Evolutionary conservation across 208 protist species (phyloP).

Genomic region (Angomonas desouzai): DNA sequence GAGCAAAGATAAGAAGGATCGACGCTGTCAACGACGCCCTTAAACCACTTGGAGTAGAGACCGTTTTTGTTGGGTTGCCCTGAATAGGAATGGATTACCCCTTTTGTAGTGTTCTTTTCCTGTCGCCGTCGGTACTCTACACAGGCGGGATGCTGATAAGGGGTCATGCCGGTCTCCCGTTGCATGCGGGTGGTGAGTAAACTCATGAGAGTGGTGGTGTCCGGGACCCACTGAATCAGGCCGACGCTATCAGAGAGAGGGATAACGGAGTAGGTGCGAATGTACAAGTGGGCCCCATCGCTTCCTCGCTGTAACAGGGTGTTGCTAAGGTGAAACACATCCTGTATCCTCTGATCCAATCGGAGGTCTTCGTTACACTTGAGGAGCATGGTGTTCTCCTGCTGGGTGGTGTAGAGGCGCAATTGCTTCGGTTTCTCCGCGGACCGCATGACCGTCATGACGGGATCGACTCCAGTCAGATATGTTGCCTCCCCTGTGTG

Average conservation of each 20-base stretch:
- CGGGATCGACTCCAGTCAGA: slow-evolving; percentile 45
- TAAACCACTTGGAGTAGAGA: slow-evolving; percentile 9
- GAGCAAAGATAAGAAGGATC: slow-evolving; percentile 12
- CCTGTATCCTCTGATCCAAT: slow-evolving; percentile 91
- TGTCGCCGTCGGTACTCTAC: slow-evolving; percentile 7
- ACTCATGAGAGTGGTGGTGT: slow-evolving; percentile 52
- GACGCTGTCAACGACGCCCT: slow-evolving; percentile 9
- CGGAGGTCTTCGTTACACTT: slow-evolving; percentile 95
- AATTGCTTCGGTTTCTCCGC: slow-evolving; percentile 86
- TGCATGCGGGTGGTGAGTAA: slow-evolving; percentile 8
- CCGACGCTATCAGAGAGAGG: slow-evolving; percentile 82
- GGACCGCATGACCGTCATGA: slow-evolving; percentile 76
- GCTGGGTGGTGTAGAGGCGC: slow-evolving; percentile 70
- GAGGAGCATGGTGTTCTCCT: slow-evolving; percentile 78
- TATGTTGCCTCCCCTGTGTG: not conserved
- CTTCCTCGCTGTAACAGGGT: slow-evolving; percentile 20
- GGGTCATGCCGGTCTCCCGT: not conserved
- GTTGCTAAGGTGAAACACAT: slow-evolving; percentile 90
- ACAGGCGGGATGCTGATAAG: not conserved
- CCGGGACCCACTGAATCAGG: slow-evolving; percentile 89
- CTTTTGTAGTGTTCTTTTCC: not conserved
- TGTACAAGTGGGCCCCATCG: slow-evolving; percentile 18
- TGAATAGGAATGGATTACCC: not conserved
- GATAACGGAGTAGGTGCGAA: slow-evolving; percentile 86
- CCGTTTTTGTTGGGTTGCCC: not conserved